Evolutionary conservation across 257 asterid species (phyloP), one percentile per base, ranked within the genome.

Genomic region (Osmanthus fragrans): DNA sequence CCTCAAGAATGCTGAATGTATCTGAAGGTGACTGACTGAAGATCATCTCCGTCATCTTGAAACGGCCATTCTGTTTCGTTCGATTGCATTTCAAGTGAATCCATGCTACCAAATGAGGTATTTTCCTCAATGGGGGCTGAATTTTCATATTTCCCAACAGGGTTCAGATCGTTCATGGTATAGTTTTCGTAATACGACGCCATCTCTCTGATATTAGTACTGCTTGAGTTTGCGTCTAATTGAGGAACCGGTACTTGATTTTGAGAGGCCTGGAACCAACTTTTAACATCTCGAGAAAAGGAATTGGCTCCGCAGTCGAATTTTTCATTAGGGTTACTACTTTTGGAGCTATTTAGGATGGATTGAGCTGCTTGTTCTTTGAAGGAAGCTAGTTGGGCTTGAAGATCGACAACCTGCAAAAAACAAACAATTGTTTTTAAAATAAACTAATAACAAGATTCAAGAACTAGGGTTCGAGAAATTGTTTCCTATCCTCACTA

Each of bases 21-120:
- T 90, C 96, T 79, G 85, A 93, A 89, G 64, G 97, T 88, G 56
- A 87, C 81, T 19, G 96, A 86, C 67, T 86, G 93, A 25, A 93
- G 96, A 18, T 91, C 98, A 74, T 91, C 91, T 33, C 72, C 73
- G 15, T 89, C 93, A 18, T 87, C 92, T 75, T 85, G 89, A 68
- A 79, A 83, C 4, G 77, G 71, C 96, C 97, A 91, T 65, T 85
- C 88, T 68, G 81, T 77, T 18, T 76, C 83, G 29, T 85, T 80
- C 8, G 89, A 75, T 32, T 84, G 84, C 89, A 88, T 84, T 51
- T 88, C 93, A 16, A 84, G 70, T 9, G 93, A 87, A 73, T 88
- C 94, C 87, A 86, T 74, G 86, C 87, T 89, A 0, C 82, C 84
- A 63, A 85, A 80, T 3, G 87, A 86, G 27, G 72, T 60, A 69